Conservation (phyloP, 371 early-diverging fungal genomes). For the Mortierella polycephala region DNA sequence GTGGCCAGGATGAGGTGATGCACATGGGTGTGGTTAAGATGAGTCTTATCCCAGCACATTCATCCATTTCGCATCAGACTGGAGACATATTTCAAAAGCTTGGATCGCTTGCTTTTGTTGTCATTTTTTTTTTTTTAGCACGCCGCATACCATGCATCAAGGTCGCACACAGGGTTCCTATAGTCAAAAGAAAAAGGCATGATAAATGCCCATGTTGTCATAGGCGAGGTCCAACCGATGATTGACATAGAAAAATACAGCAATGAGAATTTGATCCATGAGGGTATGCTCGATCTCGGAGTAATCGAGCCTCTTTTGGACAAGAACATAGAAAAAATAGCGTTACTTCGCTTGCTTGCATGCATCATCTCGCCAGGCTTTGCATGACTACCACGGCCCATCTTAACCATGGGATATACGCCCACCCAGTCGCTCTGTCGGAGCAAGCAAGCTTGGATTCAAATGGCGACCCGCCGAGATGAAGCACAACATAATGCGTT, state of each 20-base stretch:
- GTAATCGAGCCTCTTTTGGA: conserved; percentile 1
- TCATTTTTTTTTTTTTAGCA: too few species aligned
- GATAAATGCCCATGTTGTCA: neutral
- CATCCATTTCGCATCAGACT: neutral
- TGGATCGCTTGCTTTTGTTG: neutral
- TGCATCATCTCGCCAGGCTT: neutral
- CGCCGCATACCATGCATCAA: too few species aligned
- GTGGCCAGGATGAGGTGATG: neutral
- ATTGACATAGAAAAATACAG: neutral
- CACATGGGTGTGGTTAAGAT: neutral
- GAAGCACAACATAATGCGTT: too few species aligned
- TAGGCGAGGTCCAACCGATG: neutral
- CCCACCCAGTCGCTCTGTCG: too few species aligned
- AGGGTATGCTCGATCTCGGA: neutral
- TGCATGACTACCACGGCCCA: neutral
- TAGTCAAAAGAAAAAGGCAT: neutral
- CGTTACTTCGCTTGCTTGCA: neutral
- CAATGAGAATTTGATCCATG: neutral
- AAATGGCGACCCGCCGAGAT: too few species aligned
- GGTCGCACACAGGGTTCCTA: neutral
- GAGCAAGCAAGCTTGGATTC: too few species aligned
- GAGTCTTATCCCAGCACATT: neutral
- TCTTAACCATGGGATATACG: too few species aligned
- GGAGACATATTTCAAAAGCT: neutral
- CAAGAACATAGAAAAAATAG: neutral